Conservation (phyloP, 176 grass and related monocot species). For the Eragrostis curvula region DNA sequence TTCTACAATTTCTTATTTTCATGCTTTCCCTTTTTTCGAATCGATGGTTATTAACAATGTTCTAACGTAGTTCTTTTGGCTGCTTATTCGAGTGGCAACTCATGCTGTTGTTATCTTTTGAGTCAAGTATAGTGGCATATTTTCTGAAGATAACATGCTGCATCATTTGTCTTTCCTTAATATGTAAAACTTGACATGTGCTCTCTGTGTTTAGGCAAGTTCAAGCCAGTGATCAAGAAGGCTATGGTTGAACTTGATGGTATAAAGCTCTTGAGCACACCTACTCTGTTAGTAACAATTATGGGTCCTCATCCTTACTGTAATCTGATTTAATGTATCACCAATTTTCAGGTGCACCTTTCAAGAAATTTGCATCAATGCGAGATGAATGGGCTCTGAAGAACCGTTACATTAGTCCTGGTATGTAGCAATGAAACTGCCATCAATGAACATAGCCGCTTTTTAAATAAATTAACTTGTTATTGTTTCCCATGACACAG, state of each 20-base stretch:
- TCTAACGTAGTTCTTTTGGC: background rate
- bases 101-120: background rate
- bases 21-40: background rate
- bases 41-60: background rate
- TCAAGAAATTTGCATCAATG: constrained; percentile 86
- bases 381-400: constrained; percentile 87
- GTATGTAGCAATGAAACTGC: constrained; percentile 34
- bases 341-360: constrained; percentile 73
- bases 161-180: background rate
- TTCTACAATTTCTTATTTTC: constrained; percentile 18
- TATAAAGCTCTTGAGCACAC: constrained; percentile 41
- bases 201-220: constrained; percentile 65
- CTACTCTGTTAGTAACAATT: background rate
- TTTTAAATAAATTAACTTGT: background rate
- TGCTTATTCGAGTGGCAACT: constrained; percentile 2
- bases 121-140: background rate
- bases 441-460: background rate
- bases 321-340: constrained; percentile 25
- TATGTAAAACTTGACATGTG: background rate
- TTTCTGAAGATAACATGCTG: background rate
- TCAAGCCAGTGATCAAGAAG: constrained; percentile 99
- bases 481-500: constrained; percentile 37
- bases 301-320: background rate
- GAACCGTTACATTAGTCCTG: constrained; percentile 96
- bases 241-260: constrained; percentile 99